Evolutionary conservation across 2,329 filamentous ascomycete species (phyloP).

Genomic region (Elsinoe batatas): DNA sequence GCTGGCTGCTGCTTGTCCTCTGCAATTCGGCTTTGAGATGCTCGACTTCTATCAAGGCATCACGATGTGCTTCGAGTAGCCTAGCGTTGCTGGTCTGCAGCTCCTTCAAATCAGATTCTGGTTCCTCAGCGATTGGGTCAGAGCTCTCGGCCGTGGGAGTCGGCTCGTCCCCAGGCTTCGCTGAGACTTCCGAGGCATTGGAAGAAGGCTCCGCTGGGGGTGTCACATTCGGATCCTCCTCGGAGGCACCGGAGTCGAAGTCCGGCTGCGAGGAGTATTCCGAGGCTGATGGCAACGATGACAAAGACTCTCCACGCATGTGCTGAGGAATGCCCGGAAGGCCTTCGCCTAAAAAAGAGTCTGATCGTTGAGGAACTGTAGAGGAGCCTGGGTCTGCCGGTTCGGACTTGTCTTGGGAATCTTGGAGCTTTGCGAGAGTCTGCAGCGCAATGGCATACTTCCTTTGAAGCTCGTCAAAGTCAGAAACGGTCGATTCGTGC

Average conservation of each 20-base stretch:
- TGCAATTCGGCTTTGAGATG: constrained; percentile 80
- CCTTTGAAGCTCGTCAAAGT: constrained; percentile 69
- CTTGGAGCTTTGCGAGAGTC: constrained; percentile 73
- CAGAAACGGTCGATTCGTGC: constrained; percentile 72
- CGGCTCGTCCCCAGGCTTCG: neutral
- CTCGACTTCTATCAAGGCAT: constrained; percentile 76
- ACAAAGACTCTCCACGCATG: constrained; percentile 68
- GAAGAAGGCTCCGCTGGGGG: neutral
- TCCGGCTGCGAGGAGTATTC: constrained; percentile 80
- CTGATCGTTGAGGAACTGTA: constrained; percentile 52
- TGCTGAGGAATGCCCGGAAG: constrained; percentile 48
- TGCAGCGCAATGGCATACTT: constrained; percentile 89
- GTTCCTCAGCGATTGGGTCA: constrained; percentile 49
- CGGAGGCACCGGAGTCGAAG: constrained; percentile 40
- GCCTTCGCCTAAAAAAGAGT: constrained; percentile 73
- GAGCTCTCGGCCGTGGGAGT: constrained; percentile 5
- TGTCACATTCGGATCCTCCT: neutral
- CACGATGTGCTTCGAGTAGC: constrained; percentile 70
- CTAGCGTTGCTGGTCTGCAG: constrained; percentile 72
- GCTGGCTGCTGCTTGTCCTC: constrained; percentile 42
- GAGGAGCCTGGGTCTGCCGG: constrained; percentile 60
- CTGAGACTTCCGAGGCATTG: neutral
- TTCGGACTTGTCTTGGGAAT: constrained; percentile 38
- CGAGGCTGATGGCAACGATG: constrained; percentile 66
- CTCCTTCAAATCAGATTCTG: constrained; percentile 62